A percentile compares a stretch with the other conserved stretches of the same genome.
Conservation (phyloP, 2,329 filamentous ascomycete genomes). For the Corynespora cassiicola region DNA sequence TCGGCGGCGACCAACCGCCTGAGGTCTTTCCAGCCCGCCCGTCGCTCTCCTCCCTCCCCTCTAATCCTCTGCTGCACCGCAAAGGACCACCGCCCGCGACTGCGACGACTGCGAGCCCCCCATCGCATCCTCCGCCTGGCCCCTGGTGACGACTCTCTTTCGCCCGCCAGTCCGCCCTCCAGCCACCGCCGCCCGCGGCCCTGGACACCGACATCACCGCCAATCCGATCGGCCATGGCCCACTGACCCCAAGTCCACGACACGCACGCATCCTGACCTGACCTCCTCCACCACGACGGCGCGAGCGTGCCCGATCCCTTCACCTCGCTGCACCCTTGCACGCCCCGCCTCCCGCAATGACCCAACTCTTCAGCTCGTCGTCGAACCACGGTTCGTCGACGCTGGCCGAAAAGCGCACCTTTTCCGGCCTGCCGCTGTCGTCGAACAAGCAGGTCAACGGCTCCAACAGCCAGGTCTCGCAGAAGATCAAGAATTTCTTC, state of each 20-base stretch:
- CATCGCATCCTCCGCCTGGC: conserved; percentile 10
- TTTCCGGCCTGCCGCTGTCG: conserved; percentile 53
- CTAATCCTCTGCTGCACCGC: conserved; percentile 6
- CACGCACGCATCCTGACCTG: conserved; percentile 21
- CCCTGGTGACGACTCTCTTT: conserved; percentile 30
- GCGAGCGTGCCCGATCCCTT: conserved; percentile 10
- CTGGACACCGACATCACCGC: conserved; percentile 24
- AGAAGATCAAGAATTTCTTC: conserved; percentile 74
- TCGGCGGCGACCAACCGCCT: conserved; percentile 23
- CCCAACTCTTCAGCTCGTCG: conserved; percentile 51
- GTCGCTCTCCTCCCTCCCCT: not conserved
- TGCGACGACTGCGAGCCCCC: conserved; percentile 3
- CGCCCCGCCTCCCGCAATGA: conserved; percentile 36
- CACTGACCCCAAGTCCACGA: conserved; percentile 31
- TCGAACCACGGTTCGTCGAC: conserved; percentile 39
- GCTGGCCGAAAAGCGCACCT: conserved; percentile 56
- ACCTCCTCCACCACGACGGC: conserved; percentile 11
- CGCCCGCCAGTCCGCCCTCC: conserved; percentile 20
- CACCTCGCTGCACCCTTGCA: conserved; percentile 1
- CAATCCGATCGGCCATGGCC: conserved; percentile 33
- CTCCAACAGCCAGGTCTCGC: conserved; percentile 62
- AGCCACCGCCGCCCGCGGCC: conserved; percentile 26
- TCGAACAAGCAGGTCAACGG: conserved; percentile 56
- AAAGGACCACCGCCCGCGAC: conserved; percentile 4
- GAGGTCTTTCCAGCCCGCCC: conserved; percentile 11